A percentile compares a stretch with the other conserved stretches of the same genome.
Evolutionary conservation across 306 rosid genomes (phyloP).

Genomic region (Trifolium subterraneum): DNA sequence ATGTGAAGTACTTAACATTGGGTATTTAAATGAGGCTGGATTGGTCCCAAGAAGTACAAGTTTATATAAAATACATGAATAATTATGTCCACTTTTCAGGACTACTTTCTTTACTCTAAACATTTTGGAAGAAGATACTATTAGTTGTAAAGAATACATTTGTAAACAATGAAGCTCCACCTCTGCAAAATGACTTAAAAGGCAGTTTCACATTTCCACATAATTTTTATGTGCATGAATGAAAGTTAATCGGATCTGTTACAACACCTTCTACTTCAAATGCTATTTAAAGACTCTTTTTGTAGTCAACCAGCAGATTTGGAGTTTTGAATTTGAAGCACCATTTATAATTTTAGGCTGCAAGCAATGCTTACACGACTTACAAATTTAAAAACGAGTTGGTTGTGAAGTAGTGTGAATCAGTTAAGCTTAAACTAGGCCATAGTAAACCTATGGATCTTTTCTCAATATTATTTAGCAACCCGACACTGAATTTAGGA

Average conservation of each 20-base stretch:
- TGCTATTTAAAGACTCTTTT: slow-evolving; percentile 20
- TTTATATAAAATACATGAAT: slow-evolving; percentile 30
- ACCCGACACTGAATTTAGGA: neutral
- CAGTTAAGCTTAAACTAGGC: neutral
- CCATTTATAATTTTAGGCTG: neutral
- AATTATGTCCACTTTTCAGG: slow-evolving; percentile 3
- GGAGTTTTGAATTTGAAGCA: neutral
- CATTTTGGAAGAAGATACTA: slow-evolving; percentile 29
- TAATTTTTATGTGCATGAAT: neutral
- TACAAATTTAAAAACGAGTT: neutral
- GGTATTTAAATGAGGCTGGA: neutral
- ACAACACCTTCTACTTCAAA: slow-evolving; percentile 33
- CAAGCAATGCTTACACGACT: neutral
- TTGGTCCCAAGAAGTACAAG: neutral
- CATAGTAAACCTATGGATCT: neutral
- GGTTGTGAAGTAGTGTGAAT: neutral
- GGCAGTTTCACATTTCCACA: slow-evolving; percentile 14
- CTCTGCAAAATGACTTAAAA: neutral
- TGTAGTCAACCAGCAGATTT: neutral
- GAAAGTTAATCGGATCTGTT: slow-evolving; percentile 14
- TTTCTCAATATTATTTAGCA: neutral
- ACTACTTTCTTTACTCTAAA: slow-evolving; percentile 22
- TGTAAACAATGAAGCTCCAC: neutral
- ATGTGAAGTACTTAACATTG: slow-evolving; percentile 19
- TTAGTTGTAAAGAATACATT: neutral